A percentile compares a stretch with the other conserved stretches of the same genome.
Evolutionary conservation across 1,284 basidiomycete genomes (phyloP).

Genomic region (Tilletia indica): DNA sequence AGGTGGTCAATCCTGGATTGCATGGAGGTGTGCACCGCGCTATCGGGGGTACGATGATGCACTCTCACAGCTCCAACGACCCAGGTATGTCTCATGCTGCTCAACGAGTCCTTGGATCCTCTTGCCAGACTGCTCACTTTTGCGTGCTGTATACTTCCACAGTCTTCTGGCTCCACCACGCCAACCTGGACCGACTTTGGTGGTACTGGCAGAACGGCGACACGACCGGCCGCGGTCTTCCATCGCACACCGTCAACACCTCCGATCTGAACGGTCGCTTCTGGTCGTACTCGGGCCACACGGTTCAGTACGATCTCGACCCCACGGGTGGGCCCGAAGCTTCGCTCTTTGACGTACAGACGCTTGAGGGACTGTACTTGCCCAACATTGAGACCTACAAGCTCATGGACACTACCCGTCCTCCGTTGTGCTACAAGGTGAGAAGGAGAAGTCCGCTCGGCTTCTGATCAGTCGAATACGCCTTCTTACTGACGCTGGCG

Average conservation of each 20-base stretch:
- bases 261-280: conserved; percentile 17
- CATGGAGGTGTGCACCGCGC: neutral
- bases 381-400: conserved; percentile 10
- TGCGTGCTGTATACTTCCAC: neutral
- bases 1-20: neutral
- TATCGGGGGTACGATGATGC: neutral
- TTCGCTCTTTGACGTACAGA: neutral
- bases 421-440: neutral
- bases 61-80: neutral
- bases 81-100: neutral
- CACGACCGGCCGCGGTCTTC: neutral
- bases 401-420: neutral
- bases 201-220: conserved; percentile 22
- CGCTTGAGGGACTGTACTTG: neutral
- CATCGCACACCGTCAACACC: neutral
- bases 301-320: neutral
- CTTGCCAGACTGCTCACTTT: too few species aligned
- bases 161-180: conserved; percentile 27
- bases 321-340: neutral
- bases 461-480: neutral
- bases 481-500: too few species aligned
- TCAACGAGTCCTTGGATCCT: too few species aligned
- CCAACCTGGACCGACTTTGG: conserved; percentile 25
- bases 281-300: conserved; percentile 13
- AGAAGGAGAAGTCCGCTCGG: neutral